Base-by-base conservation (phyloP, 2,329 filamentous ascomycete genomes). In the Seiridium cupressi region DNA sequence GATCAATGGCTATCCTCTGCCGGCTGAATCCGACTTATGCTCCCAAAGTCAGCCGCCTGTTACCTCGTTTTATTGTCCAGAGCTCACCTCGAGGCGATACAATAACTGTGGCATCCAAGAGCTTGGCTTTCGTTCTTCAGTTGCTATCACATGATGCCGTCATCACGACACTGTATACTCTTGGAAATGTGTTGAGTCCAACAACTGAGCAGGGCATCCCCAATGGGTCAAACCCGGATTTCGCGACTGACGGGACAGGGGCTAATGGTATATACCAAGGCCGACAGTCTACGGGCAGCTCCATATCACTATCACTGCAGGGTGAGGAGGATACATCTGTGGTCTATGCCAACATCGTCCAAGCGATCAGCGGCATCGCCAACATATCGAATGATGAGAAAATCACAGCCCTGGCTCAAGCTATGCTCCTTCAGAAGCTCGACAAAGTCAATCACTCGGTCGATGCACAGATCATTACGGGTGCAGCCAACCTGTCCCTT, bases 391-490 rank as follows among this genome's bases (percentile, higher is more conserved):
- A 89, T 53, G 93, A 99, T 69, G 88, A 92, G 61, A 97, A 97
- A 76, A 96, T 99, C 58, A 95, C 90, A 5, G 93, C 93, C 4
- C 80, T 99, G 57, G 94, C 93, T 2, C 90, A 97, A 68, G 96
- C 93, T 1, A 97, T 99, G 88, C 85, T 99, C 32, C 78, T 97
- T n/a, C 95, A 99, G 71, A 98, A 99, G 74, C 85, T 98, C 60
- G 89, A 90, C 62, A 94, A 95, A 74, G 87, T 97, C 59, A 95
- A 87, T 69, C 82, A 85, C 61, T 79, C 84, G 4, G 90, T 97
- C 2, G 93, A 98, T 77, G 88, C 90, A 36, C 89, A 89, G 59
- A 95, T 99, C 61, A 89, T 98, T 58, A 87, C 86, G 13, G 93
- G 96, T 62, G 88, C 92, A 5, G 92, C 93, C 7, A 81, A 86